Conservation (phyloP, 768 basidiomycete species). For the Nidula microcarpa region DNA sequence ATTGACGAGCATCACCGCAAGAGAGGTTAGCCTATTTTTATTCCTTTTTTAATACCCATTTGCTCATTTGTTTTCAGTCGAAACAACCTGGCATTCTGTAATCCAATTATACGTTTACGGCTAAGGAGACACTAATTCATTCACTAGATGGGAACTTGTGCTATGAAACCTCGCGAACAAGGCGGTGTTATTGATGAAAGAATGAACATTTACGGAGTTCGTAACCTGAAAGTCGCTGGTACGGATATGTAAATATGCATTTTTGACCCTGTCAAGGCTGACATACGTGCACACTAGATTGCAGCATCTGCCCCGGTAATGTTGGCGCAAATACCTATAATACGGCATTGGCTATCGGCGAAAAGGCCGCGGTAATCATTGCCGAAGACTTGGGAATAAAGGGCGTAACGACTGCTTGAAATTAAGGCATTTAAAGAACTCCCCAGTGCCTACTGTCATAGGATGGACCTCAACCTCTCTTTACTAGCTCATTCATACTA, state of each 20-base stretch:
- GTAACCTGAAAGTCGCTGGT: constrained; percentile 59
- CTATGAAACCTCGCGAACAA: constrained; percentile 58
- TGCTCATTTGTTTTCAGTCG: constrained; percentile 17
- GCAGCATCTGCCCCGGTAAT: constrained; percentile 31
- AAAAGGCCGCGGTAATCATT: constrained; percentile 57
- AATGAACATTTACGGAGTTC: constrained; percentile 62
- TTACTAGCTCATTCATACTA: too few species aligned
- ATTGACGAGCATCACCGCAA: constrained; percentile 29
- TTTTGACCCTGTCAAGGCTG: background rate
- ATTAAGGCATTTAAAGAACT: too few species aligned
- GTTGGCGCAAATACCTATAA: constrained; percentile 37
- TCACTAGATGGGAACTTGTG: constrained; percentile 58
- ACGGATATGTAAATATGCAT: constrained; percentile 1
- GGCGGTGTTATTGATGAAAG: constrained; percentile 60
- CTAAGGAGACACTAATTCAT: background rate
- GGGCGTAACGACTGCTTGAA: background rate
- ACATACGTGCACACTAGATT: background rate
- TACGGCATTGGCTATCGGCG: constrained; percentile 40
- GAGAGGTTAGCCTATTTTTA: constrained; percentile 14
- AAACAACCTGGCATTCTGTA: constrained; percentile 43
- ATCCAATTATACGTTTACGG: background rate
- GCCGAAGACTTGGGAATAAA: background rate
- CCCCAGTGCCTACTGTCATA: too few species aligned
- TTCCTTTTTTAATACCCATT: background rate
- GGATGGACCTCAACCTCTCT: too few species aligned